Conservation (phyloP, 768 basidiomycete genomes). For the Lentinula sp. region DNA sequence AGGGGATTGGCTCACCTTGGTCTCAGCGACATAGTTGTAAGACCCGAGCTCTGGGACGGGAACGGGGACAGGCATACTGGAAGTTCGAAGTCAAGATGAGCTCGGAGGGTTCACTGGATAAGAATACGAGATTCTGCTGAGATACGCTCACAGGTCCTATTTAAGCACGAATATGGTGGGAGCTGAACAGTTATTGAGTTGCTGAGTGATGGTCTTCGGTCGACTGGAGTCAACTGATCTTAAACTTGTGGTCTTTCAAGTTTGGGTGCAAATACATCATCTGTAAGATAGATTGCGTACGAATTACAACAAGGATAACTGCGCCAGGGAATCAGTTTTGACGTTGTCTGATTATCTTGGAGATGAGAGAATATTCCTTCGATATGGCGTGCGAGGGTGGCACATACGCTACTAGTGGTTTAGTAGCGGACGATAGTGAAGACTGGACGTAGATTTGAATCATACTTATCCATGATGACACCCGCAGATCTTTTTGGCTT, state of each 20-base stretch:
- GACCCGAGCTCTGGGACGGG: slow-evolving; percentile 34
- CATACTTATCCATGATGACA: too few species aligned
- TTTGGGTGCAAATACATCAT: neutral
- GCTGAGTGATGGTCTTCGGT: neutral
- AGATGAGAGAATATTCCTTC: neutral
- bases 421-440: too few species aligned
- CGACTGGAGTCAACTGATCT: neutral
- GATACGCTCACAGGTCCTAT: neutral
- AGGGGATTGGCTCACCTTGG: slow-evolving; percentile 21
- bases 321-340: neutral
- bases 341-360: neutral
- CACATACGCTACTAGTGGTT: neutral
- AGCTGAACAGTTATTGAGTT: neutral
- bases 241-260: neutral
- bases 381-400: neutral
- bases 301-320: neutral
- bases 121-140: neutral
- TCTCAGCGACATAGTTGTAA: slow-evolving; percentile 32
- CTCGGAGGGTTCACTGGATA: neutral
- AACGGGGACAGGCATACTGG: slow-evolving; percentile 25
- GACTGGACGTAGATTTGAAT: too few species aligned
- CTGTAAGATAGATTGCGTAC: neutral
- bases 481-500: too few species aligned
- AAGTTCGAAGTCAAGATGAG: neutral
- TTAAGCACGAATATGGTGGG: neutral